Percentiles rank a stretch among this genome's conserved stretches.
These are phyloP conservation scores for Amanita jacksonii DNA, from an alignment of 768 basidiomycete species.

Conservation along the genomic window DNA sequence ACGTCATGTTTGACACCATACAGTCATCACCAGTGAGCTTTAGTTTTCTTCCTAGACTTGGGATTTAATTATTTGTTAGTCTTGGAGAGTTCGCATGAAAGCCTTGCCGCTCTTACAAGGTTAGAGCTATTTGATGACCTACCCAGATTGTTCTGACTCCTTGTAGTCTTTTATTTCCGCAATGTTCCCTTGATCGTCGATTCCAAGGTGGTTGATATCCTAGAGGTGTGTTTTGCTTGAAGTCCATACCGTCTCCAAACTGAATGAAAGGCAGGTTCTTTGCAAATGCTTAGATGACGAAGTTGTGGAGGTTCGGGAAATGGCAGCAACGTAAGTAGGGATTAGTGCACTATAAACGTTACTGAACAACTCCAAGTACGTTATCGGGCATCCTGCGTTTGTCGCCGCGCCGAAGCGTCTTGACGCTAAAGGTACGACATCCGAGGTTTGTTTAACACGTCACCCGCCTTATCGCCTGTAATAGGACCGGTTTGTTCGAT, in stretches of 20 bases:
- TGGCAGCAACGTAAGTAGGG: slow-evolving; percentile 65
- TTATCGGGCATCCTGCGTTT: slow-evolving; percentile 77
- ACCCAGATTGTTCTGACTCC: not conserved
- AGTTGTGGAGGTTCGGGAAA: slow-evolving; percentile 83
- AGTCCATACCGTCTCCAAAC: not conserved
- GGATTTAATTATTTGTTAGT: too few species aligned
- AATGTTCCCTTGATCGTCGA: slow-evolving; percentile 77
- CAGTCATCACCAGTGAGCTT: slow-evolving; percentile 58
- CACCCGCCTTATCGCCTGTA: slow-evolving; percentile 5
- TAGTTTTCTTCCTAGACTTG: not conserved
- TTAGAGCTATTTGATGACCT: slow-evolving; percentile 14
- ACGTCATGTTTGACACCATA: slow-evolving; percentile 68
- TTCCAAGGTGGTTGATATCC: slow-evolving; percentile 63
- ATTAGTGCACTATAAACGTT: not conserved
- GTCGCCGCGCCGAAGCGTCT: slow-evolving; percentile 67
- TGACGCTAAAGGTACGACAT: slow-evolving; percentile 52
- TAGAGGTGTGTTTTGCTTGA: slow-evolving; percentile 38
- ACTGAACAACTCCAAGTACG: slow-evolving; percentile 33
- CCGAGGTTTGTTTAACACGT: not conserved
- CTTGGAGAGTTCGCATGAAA: slow-evolving; percentile 83
- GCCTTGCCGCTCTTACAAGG: slow-evolving; percentile 80
- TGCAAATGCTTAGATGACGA: slow-evolving; percentile 80
- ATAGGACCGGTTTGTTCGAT: slow-evolving; percentile 72
- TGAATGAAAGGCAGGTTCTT: slow-evolving; percentile 43
- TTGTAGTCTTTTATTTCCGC: slow-evolving; percentile 76